phyloP scores from a whole-genome alignment of 257 asterid genomes.

The Forsythia viridissima region DNA sequence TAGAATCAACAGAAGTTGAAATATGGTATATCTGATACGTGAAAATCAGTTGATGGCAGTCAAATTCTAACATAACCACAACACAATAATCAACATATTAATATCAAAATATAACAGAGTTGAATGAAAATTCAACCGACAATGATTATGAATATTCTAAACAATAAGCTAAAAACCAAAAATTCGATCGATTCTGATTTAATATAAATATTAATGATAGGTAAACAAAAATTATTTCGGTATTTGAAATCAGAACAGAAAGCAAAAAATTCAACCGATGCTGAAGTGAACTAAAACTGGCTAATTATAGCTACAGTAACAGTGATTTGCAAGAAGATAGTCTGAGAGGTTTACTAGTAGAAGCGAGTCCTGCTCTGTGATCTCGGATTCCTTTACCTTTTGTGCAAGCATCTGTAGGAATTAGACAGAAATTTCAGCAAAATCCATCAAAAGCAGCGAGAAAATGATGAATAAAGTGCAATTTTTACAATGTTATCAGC shows the following conservation, averaged over 20 bases:
- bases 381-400: conserved; percentile 79
- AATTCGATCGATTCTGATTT: neutral
- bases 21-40: neutral
- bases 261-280: neutral
- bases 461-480: neutral
- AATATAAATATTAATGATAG: no score
- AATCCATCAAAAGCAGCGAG: neutral
- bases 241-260: no score
- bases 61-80: neutral
- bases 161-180: neutral
- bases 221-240: no score
- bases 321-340: neutral
- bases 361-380: conserved; percentile 95
- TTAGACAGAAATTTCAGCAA: conserved; percentile 10
- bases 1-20: neutral
- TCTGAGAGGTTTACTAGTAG: conserved; percentile 54
- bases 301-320: neutral
- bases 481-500: conserved; percentile 19
- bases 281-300: neutral
- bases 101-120: neutral
- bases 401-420: conserved; percentile 48
- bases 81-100: neutral
- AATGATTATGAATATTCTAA: neutral
- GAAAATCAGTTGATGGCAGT: neutral
- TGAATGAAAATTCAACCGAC: neutral